Evolutionary conservation across 768 basidiomycete genomes (phyloP), one percentile per base, ranked within the genome.

Genomic region (Kwoniella pini): DNA sequence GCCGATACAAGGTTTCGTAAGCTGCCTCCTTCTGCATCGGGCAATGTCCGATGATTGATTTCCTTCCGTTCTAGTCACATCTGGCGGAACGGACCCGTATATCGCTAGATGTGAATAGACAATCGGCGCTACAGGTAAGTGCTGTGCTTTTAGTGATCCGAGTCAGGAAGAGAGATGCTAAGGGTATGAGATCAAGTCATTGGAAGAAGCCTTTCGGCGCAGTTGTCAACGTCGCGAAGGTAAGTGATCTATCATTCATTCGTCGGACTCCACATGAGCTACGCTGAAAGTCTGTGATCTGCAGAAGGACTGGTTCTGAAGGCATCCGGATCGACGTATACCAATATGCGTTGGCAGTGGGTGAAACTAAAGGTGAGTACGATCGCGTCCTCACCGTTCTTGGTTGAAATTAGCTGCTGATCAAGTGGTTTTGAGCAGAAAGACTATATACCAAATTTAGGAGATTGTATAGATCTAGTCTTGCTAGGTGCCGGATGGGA

Each of bases 361-460:
- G 86, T 93, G 27, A 95, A 96, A 79, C 83, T 86, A 54, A 80
- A 74, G 60, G 69, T 73, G 38, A 51, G 72, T 46, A 44, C 27
- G 21, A 50, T 31, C 33, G 22, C 30, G 31, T 43, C 13, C 3
- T 31, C 22, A 17, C 27, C 9, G 15, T 22, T n/a, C 19, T 9
- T 40, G 46, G 26, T 24, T 33, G 4, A 28, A 21, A 38, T 19
- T 36, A 46, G 36, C 36, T 28, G 7, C 31, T 36, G 33, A 7
- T 36, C 33, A 15, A 36, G 33, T 10, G 21, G 17, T 15, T 33
- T 36, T 33, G 36, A 46, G 33, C 43, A 92, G 81, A 85, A 83
- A 71, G 93, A 97, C 74, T 95, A 95, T 63, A 90, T 97, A 38
- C 85, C 86, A 0, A 88, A 88, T 3, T 83, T 88, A 44, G 90